phyloP scores from a whole-genome alignment of 208 protist genomes.

The Trypanosoma theileri region DNA sequence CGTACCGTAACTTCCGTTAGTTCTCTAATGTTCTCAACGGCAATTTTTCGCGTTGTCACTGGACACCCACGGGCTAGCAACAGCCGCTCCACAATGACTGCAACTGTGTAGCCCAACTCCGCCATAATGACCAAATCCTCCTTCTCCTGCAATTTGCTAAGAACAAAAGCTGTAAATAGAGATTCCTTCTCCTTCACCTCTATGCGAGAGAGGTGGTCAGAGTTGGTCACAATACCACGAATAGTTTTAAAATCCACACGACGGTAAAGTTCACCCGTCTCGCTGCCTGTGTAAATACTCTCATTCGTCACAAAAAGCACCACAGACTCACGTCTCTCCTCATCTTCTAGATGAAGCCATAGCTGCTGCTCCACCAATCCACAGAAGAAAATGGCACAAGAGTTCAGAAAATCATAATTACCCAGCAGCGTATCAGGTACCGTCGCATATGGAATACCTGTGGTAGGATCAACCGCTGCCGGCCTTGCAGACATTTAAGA shows the following conservation, averaged over 20 bases:
- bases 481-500: neutral
- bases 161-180: constrained; percentile 6
- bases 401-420: constrained; percentile 12
- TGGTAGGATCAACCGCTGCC: neutral
- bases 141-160: neutral
- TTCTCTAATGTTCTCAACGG: neutral
- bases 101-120: neutral
- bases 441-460: neutral
- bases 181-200: neutral
- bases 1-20: neutral
- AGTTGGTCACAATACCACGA: constrained; percentile 6
- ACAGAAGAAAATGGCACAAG: constrained; percentile 15
- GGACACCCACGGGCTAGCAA: neutral
- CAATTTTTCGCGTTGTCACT: neutral
- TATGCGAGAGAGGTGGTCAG: neutral
- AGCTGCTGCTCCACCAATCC: neutral
- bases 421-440: constrained; percentile 6
- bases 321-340: neutral
- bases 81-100: neutral
- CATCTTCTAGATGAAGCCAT: neutral
- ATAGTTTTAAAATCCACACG: constrained; percentile 1
- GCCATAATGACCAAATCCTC: constrained; percentile 8
- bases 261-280: constrained; percentile 6
- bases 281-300: neutral
- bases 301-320: constrained; percentile 13